Base-by-base conservation (phyloP, 192 early-diverging fungal genomes). In the Funneliformis mosseae region DNA sequence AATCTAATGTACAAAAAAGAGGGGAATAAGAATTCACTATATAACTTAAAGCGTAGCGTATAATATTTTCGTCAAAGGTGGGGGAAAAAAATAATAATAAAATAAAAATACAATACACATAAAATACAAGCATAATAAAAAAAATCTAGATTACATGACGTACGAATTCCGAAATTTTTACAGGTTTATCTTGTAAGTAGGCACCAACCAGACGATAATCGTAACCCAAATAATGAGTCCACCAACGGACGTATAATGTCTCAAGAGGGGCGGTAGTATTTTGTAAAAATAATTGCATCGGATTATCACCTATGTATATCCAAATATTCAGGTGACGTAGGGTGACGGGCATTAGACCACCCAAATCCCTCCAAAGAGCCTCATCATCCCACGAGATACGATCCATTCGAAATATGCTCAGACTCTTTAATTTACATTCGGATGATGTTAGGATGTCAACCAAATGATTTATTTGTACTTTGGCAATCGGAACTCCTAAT, bases 231-330 rank as follows among this genome's bases (percentile, higher is more conserved):
- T 60, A 75, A 75, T 60, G 48, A 39, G 55, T 75, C 74, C 74
- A 75, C 46, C 64, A 69, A 50, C 77, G n/a, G 55, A 79, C 77
- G 28, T 70, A 79, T 50, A 79, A 68, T 33, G 77, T 79, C 55
- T 79, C 77, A 27, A 79, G 45, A 50, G 45, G 63, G 11, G 77
- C 77, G 4, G n/a, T 38, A 3, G 66, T 79, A 38, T 42, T 68
- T 55, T 79, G 60, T 43, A 79, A 79, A 55, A 79, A 79, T 18
- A 50, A 41, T 69, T 55, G 39, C 77, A 79, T 79, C 4, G 43
- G 45, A 33, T 27, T 61, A n/a, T 79, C 77, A 48, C 42, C 42
- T 38, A 79, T 69, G 12, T 79, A 45, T 23, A 79, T 79, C 41
- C 77, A 79, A 27, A 79, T 61, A 39, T 79, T 79, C 12, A 79